Base-by-base conservation (phyloP, 2,329 filamentous ascomycete genomes). In the Fusarium verrucosum region DNA sequence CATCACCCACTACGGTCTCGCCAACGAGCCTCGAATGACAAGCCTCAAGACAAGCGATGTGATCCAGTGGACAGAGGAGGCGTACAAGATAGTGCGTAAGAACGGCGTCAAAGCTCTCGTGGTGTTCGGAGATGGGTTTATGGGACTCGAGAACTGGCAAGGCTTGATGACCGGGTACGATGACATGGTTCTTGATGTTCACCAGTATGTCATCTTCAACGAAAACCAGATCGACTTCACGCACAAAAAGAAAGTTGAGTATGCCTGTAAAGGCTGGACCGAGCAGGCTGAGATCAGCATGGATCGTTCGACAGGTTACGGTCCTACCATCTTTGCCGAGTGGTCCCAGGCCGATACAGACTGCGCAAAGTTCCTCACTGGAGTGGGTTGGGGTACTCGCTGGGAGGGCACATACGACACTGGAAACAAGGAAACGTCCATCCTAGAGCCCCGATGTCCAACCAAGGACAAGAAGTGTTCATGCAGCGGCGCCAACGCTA, bases 201-300 rank as follows among this genome's bases (percentile, higher is more conserved):
- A 99, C 79, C 94, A 98, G 77, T 99, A 99, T 77, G 92, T 96
- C 73, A 97, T 97, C 77, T 99, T 99, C 85, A 97, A 99, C 82
- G 87, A 87, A 35, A 88, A 90, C 66, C 92, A 96, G 77, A 90
- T 99, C 73, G 85, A 87, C 43, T 89, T 90, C 73, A 89, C 89
- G 53, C 95, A 98, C 80, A 84, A 89, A 52, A 85, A 89, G 67
- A 97, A 97, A 79, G 84, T 98, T 55, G 83, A 90, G 59, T 96
- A 96, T 74, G 92, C 94, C 5, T 99, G 95, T 80, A 81, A 85
- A 17, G 92, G 88, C 50, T 99, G 95, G 95, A 90, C 91, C 5
- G 75, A 89, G 70, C 93, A 98, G 82, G 86, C 92, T 14, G 74
- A 86, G 61, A 80, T 87, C 59, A 92, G 89, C 74, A 89, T 92